Base-by-base conservation (phyloP, 495 filamentous ascomycete genomes). In the Aspergillus ostianus region DNA sequence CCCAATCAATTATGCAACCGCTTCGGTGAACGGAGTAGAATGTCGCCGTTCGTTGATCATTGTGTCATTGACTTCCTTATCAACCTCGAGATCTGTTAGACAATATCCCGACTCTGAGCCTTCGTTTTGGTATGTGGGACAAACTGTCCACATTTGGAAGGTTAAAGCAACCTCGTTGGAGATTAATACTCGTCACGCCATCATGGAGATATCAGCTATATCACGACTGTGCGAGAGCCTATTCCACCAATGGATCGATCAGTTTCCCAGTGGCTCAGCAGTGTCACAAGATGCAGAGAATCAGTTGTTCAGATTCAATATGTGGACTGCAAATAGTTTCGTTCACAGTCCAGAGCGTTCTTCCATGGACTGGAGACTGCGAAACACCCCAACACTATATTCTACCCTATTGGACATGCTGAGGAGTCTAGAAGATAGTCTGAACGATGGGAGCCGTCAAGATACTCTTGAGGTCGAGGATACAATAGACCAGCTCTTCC, bases 311-410 rank as follows among this genome's bases (percentile, higher is more conserved):
- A 7, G 64, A n/a, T 66, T 63, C 53, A 66, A 66, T 23, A 53
- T 63, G 7, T 66, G 60, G 64, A 30, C 60, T 1, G 27, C 56
- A 6, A 66, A 66, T 41, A 66, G 62, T 55, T 57, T 59, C 29
- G 21, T 66, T 18, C 59, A 59, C 15, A 55, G 51, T 56, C 56
- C 64, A 30, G 32, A 20, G 6, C 30, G 57, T 9, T 57, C 64
- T 12, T 66, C 64, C 7, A 66, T 66, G 64, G 60, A 66, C 51
- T 66, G 64, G 64, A 53, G 64, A 41, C 32, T 66, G 21, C 50
- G 64, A 50, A 63, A 63, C 51, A 50, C 64, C 17, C 56, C 60
- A 19, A 30, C 59, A 23, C 47, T 66, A 18, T 26, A 63, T 10
- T 66, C 64, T 0, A 13, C 52, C 0, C 52, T 66, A 56, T 15